Base-by-base conservation (phyloP, 1,139 yeast genomes). In the Chernovozyma aurita region DNA sequence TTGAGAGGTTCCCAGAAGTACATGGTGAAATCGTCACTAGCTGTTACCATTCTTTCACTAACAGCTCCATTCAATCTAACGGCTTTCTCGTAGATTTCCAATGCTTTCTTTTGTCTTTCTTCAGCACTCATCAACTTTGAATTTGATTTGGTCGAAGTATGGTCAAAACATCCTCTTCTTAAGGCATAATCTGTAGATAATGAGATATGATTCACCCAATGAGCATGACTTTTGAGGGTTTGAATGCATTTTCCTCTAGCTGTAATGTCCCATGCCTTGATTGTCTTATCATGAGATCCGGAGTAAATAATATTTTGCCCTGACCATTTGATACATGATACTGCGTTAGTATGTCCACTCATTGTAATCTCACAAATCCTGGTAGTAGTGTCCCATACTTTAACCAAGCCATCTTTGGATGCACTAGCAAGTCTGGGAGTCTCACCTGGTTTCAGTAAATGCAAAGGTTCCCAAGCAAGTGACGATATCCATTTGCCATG, bases 21-120 rank as follows among this genome's bases (percentile, higher is more conserved):
- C 97, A 94, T 92, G 30, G 98, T 92, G 61, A 92, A 90, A 61
- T 92, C 99, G 55, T 92, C 99, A 59, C 92, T 80, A 9, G 97
- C 97, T 15, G 97, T 87, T 6, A 88, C 97, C 53, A 92, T 76
- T 46, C 95, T 70, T 59, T 92, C 98, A 39, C 77, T 76, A 15
- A 73, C 53, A 16, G 63, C 62, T 16, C 96, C 96, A 33, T 80
- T 79, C 30, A 78, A 61, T 48, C 76, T 79, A 16, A 95, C 88
- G 31, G 82, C 84, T 54, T 85, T 83, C 44, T 85, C 92, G 59
- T 83, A 92, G 47, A 80, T 76, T 39, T 55, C 59, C 33, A 53
- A 50, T 0, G 76, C 75, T 35, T 50, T 59, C 5, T 52, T 50
- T 31, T 66, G 55, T 38, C 66, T 52, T 42, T 67, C 70, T 32